Conservation (phyloP, 257 asterid genomes). For the Leonotis leonurus region DNA sequence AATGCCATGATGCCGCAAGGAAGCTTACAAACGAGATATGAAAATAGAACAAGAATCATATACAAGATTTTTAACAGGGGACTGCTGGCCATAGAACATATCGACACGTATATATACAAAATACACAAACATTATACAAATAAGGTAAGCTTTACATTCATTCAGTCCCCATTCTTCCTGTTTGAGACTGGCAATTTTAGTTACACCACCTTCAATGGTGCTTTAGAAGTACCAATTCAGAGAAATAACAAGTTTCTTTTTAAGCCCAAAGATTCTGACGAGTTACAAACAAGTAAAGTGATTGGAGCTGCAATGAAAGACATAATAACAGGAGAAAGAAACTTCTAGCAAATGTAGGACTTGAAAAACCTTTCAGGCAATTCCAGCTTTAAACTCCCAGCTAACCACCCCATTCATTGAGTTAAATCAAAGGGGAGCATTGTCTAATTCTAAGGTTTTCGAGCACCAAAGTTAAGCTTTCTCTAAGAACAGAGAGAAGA, state of each 20-base stretch:
- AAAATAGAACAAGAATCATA: background rate
- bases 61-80: background rate
- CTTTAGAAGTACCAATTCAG: too few relatives aligned
- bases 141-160: background rate
- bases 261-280: too few relatives aligned
- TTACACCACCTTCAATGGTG: background rate
- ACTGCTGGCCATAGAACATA: background rate
- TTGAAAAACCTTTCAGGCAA: too few relatives aligned
- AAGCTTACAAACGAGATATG: background rate
- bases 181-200: background rate
- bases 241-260: too few relatives aligned
- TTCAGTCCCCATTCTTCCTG: background rate
- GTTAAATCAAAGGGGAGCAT: too few relatives aligned
- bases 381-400: too few relatives aligned
- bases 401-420: too few relatives aligned
- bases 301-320: too few relatives aligned
- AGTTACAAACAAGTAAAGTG: too few relatives aligned
- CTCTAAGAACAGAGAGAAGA: background rate
- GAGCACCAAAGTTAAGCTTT: background rate
- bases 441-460: background rate
- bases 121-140: background rate
- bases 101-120: background rate
- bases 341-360: too few relatives aligned
- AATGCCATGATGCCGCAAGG: background rate
- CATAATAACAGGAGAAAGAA: too few relatives aligned